phyloP scores from a whole-genome alignment of 2,329 filamentous ascomycete genomes.

The Alternaria burnsii region DNA sequence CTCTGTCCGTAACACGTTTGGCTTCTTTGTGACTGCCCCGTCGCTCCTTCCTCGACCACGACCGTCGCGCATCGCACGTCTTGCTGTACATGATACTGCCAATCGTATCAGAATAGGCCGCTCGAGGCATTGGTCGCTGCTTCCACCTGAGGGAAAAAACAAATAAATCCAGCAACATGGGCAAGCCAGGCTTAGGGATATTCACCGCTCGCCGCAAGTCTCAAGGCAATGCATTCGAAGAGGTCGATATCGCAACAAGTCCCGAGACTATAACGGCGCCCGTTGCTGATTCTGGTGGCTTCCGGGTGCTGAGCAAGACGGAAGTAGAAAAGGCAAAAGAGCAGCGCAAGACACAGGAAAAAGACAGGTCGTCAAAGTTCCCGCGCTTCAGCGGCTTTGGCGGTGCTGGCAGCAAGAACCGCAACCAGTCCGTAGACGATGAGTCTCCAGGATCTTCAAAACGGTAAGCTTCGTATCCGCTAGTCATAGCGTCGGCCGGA shows the following conservation, averaged over 20 bases:
- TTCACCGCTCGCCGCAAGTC: constrained; percentile 50
- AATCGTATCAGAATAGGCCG: constrained; percentile 27
- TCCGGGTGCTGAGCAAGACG: constrained; percentile 46
- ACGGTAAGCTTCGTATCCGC: constrained; percentile 41
- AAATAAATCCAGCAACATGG: constrained; percentile 29
- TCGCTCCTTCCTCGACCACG: constrained; percentile 13
- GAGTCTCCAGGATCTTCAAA: constrained; percentile 48
- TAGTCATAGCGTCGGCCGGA: constrained; percentile 34
- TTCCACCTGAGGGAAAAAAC: constrained; percentile 4
- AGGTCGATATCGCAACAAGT: constrained; percentile 29
- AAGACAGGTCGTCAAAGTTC: constrained; percentile 45
- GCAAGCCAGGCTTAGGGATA: constrained; percentile 43
- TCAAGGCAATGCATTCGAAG: constrained; percentile 47
- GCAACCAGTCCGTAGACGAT: constrained; percentile 48
- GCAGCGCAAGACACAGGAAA: constrained; percentile 41
- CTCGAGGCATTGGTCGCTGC: constrained; percentile 26
- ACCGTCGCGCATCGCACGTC: constrained; percentile 8
- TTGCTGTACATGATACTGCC: constrained; percentile 30
- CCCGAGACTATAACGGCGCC: constrained; percentile 32
- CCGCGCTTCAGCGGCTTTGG: constrained; percentile 47
- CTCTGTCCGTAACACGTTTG: constrained; percentile 1
- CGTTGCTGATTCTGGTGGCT: constrained; percentile 38
- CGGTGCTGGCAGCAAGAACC: constrained; percentile 39
- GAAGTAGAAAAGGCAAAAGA: constrained; percentile 42
- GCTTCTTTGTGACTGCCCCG: not conserved